These are phyloP conservation scores for Centaurea solstitialis DNA, from an alignment of 129 eudicot genomes.

Conservation along the genomic window DNA sequence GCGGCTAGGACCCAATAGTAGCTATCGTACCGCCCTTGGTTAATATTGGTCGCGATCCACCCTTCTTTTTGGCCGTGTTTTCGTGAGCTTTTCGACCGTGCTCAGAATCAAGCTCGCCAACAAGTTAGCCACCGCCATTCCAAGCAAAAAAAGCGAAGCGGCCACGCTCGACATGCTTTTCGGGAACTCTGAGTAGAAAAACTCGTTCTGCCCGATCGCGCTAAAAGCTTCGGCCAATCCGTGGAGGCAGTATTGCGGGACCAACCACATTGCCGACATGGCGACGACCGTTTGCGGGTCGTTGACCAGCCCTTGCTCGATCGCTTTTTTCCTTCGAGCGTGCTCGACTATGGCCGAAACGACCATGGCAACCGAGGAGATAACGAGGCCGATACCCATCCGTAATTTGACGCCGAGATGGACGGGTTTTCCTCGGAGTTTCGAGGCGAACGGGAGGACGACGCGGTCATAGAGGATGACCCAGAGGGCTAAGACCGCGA, in stretches of 20 bases:
- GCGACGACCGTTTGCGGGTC: slow-evolving; percentile 28
- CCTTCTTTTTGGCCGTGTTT: slow-evolving; percentile 39
- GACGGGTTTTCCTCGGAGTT: slow-evolving; percentile 49
- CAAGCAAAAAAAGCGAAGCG: slow-evolving; percentile 42
- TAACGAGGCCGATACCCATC: slow-evolving; percentile 49
- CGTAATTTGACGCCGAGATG: slow-evolving; percentile 42
- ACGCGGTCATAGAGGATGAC: slow-evolving; percentile 47
- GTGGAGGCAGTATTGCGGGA: slow-evolving; percentile 40
- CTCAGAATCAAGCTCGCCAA: slow-evolving; percentile 46
- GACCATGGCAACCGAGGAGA: slow-evolving; percentile 46
- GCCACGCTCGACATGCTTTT: slow-evolving; percentile 61
- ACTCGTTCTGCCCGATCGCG: slow-evolving; percentile 48
- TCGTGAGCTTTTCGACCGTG: slow-evolving; percentile 29
- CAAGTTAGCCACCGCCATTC: slow-evolving; percentile 45
- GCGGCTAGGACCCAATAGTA: slow-evolving; percentile 54
- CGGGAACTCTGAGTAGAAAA: slow-evolving; percentile 56
- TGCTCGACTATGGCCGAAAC: slow-evolving; percentile 49
- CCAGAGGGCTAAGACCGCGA: slow-evolving; percentile 42
- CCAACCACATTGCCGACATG: slow-evolving; percentile 57
- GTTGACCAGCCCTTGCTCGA: slow-evolving; percentile 29
- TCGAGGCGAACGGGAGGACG: slow-evolving; percentile 44
- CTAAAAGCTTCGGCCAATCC: slow-evolving; percentile 57
- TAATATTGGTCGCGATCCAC: slow-evolving; percentile 48
- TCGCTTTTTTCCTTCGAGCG: slow-evolving; percentile 39
- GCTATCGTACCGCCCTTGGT: slow-evolving; percentile 53